A percentile compares a stretch with the other conserved stretches of the same genome.
Evolutionary conservation across 257 asterid genomes (phyloP).

Genomic region (Fraxinus cuspidata): DNA sequence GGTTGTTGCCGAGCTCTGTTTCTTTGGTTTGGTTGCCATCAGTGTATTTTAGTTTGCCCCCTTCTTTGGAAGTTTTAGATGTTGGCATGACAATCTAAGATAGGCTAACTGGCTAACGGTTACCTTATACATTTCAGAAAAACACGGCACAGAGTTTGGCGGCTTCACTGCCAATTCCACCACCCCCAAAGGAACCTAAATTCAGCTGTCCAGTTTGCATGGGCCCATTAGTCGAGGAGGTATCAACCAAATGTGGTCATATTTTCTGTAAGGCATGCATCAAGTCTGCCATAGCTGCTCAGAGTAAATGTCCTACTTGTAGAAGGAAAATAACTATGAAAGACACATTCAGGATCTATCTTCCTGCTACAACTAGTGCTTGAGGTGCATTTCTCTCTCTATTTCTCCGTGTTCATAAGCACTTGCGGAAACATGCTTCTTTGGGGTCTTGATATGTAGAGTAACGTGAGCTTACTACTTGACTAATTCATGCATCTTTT

Average conservation of each 20-base stretch:
- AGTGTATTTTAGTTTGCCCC: background rate
- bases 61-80: background rate
- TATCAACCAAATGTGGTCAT: conserved; percentile 89
- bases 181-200: conserved; percentile 60
- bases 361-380: conserved; percentile 61
- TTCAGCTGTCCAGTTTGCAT: conserved; percentile 92
- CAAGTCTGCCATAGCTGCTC: conserved; percentile 74
- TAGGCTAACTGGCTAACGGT: background rate
- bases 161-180: conserved; percentile 37
- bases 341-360: conserved; percentile 76
- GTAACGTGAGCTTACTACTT: background rate
- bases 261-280: conserved; percentile 92
- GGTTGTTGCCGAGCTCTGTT: background rate
- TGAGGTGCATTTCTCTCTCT: conserved; percentile 39
- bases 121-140: conserved; percentile 32
- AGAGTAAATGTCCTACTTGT: conserved; percentile 90
- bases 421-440: background rate
- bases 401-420: background rate
- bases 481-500: background rate
- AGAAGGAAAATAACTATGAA: conserved; percentile 62
- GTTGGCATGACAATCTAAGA: background rate
- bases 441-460: background rate
- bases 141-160: conserved; percentile 29
- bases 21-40: background rate
- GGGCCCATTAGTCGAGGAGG: conserved; percentile 79